Evolutionary conservation across 1,284 basidiomycete genomes (phyloP), one percentile per base, ranked within the genome.

Genomic region (Ceratobasidium sp.): DNA sequence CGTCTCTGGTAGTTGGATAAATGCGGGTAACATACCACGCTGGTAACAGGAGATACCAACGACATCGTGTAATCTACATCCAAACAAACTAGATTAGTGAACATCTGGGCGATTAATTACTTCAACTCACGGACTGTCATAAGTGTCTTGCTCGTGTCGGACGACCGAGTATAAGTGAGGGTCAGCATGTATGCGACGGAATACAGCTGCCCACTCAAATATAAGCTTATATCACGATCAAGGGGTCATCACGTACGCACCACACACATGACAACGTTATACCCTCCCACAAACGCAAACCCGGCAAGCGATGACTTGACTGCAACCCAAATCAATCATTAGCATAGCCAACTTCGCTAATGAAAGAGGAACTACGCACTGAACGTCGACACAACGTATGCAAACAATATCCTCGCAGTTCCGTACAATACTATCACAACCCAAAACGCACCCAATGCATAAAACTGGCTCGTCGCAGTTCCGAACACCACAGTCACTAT

Each of bases 231-330:
- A 22, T 7, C 8, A 37, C 4, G 16, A 46, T 16, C 2, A 14
- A 11, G 1, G 59, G 19, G 22, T 24, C 54, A 34, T 73, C 37
- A 14, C 13, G 78, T 79, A 92, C 89, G 29, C 31, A 71, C 68
- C 62, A 91, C 80, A 80, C 89, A 92, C 79, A 92, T 86, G 73
- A 93, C 82, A 53, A 91, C 85, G 77, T 94, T 91, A 80, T 90
- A 92, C n/a, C 88, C 91, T 11, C 91, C 92, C 13, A 88, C 86
- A 7, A 86, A 82, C 0, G 92, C 91, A 78, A 93, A 94, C 1
- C 92, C 89, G 1, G 90, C 89, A 9, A 95, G 82, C 11, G 92
- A 89, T 0, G 91, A 90, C 6, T 87, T 81, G 56, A 89, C 76
- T 77, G 48, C 7, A 24, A 14, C 41, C 34, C 16, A 58, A 22